These are phyloP conservation scores for Neonectria ditissima DNA, from an alignment of 2,329 filamentous ascomycete species.

Conservation along the genomic window DNA sequence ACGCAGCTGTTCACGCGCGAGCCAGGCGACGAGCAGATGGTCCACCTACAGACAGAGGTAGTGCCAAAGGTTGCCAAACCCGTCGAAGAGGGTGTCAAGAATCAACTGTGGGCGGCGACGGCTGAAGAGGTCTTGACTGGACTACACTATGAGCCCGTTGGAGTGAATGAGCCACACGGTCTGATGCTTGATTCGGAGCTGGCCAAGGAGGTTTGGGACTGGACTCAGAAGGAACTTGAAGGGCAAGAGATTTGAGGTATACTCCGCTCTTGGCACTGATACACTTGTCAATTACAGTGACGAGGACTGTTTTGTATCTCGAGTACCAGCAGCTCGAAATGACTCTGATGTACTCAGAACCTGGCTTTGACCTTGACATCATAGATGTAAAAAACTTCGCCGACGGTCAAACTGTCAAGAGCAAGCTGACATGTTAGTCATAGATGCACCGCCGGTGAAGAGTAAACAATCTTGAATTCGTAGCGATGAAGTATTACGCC, in stretches of 20 bases:
- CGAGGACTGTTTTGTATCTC: no score
- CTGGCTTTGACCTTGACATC: no score
- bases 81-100: conserved; percentile 25
- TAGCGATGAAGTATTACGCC: background rate
- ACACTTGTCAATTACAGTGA: no score
- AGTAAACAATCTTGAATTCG: background rate
- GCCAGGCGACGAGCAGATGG: conserved; percentile 15
- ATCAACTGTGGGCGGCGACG: conserved; percentile 24
- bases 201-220: conserved; percentile 22
- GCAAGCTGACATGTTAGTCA: no score
- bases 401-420: no score
- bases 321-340: no score
- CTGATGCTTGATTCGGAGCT: conserved; percentile 19
- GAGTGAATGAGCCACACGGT: background rate
- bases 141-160: conserved; percentile 24
- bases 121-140: conserved; percentile 11
- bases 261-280: background rate
- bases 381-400: no score
- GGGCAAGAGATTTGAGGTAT: background rate
- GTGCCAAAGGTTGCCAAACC: background rate
- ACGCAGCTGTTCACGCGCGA: conserved; percentile 21
- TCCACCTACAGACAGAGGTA: conserved; percentile 12
- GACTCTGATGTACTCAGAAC: no score
- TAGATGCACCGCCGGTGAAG: background rate
- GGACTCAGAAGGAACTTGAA: conserved; percentile 21